Conservation (phyloP, 2,329 filamentous ascomycete species). For the Talaromyces sp. region DNA sequence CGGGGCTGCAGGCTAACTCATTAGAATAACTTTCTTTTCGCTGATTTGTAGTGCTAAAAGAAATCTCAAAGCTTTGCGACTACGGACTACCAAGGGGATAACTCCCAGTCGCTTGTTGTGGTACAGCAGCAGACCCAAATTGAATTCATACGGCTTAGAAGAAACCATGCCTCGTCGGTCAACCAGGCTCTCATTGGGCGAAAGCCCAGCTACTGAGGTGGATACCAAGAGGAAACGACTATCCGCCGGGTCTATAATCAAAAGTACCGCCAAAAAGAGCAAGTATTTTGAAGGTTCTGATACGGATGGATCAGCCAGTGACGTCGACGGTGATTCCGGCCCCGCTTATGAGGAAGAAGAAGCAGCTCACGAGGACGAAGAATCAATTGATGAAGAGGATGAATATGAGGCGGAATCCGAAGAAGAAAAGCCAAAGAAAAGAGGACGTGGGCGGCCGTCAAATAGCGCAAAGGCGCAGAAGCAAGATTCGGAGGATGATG, state of each 20-base stretch:
- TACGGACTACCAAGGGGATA: not conserved
- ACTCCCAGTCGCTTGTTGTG: not conserved
- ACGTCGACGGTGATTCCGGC: conserved; percentile 23
- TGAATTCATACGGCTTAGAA: not conserved
- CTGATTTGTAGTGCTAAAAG: not conserved
- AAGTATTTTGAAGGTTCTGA: conserved; percentile 45
- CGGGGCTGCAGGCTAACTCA: not conserved
- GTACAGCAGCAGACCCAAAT: not conserved
- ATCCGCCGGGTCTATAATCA: conserved; percentile 20
- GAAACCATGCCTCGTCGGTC: conserved; percentile 13
- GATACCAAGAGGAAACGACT: conserved; percentile 30
- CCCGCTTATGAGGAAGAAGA: conserved; percentile 23
- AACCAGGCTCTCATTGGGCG: conserved; percentile 25
- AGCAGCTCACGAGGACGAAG: conserved; percentile 52
- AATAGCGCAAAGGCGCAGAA: conserved; percentile 12
- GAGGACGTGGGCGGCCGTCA: conserved; percentile 17
- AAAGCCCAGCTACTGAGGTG: conserved; percentile 22
- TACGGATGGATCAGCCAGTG: conserved; percentile 18
- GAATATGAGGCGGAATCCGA: conserved; percentile 41
- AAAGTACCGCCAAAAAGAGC: conserved; percentile 45
- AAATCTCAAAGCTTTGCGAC: not conserved
- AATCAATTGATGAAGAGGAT: conserved; percentile 52
- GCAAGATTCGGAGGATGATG: conserved; percentile 11
- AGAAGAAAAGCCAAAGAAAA: conserved; percentile 24
- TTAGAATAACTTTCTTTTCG: not conserved